Conservation (phyloP, 495 filamentous ascomycete species). For the Penicillium dipodomyicola region DNA sequence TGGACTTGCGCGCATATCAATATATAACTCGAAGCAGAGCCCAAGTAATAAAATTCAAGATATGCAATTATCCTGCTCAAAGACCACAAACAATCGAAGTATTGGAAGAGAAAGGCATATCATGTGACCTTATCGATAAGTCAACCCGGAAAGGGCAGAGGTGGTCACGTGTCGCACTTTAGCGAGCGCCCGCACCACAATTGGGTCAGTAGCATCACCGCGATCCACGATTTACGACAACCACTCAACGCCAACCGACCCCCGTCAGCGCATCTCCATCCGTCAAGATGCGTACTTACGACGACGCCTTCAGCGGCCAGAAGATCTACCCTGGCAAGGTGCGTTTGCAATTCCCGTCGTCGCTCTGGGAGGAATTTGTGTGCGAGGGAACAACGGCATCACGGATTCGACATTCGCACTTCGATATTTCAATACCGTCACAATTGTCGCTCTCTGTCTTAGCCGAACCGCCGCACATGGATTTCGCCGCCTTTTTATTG, state of each 20-base stretch:
- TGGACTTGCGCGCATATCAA: too few relatives aligned
- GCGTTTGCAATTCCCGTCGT: conserved; percentile 42
- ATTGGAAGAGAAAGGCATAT: background rate
- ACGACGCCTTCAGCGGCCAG: conserved; percentile 95
- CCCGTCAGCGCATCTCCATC: conserved; percentile 51
- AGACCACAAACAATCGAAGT: background rate
- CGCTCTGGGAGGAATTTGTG: conserved; percentile 19
- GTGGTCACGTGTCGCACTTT: conserved; percentile 46
- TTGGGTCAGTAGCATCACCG: conserved; percentile 42
- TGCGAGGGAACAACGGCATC: conserved; percentile 19
- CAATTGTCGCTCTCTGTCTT: conserved; percentile 3
- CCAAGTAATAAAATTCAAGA: background rate
- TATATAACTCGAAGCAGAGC: background rate
- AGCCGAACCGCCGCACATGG: conserved; percentile 9
- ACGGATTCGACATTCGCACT: conserved; percentile 19
- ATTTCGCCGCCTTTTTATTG: conserved; percentile 6
- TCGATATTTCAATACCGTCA: conserved; percentile 11
- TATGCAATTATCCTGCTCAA: background rate
- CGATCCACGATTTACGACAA: conserved; percentile 48
- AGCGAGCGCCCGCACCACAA: conserved; percentile 53
- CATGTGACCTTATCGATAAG: conserved; percentile 15
- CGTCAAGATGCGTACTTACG: conserved; percentile 95
- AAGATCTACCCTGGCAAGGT: conserved; percentile 99
- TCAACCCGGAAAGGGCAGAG: conserved; percentile 40
- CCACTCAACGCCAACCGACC: conserved; percentile 52